Conservation (phyloP, 169 alveolate species). For the Cryptosporidium tyzzeri region DNA sequence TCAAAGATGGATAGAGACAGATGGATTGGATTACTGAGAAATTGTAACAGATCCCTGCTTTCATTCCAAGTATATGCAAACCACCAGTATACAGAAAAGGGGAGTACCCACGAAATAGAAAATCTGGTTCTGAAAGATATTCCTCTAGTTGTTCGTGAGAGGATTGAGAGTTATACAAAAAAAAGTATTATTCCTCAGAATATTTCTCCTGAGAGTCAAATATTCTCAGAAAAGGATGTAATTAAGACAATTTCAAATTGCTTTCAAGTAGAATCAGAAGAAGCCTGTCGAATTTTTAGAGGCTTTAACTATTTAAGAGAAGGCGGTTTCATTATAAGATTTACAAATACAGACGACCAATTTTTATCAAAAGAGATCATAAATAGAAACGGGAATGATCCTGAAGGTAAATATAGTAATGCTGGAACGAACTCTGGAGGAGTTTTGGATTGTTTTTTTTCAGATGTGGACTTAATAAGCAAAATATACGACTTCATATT, state of each 20-base stretch:
- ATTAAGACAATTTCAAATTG: conserved; percentile 9
- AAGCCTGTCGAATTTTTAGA: conserved; percentile 20
- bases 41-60: conserved; percentile 45
- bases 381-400: background rate
- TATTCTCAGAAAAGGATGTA: conserved; percentile 17
- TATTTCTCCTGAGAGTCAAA: background rate
- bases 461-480: conserved; percentile 34
- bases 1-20: conserved; percentile 47
- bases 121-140: conserved; percentile 14
- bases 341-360: conserved; percentile 39
- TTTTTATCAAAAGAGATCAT: background rate
- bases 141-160: conserved; percentile 18
- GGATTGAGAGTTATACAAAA: conserved; percentile 17
- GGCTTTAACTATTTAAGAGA: conserved; percentile 44
- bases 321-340: conserved; percentile 27
- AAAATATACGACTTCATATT: conserved; percentile 56
- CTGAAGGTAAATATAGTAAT: background rate
- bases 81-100: background rate
- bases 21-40: conserved; percentile 17
- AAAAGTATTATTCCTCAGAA: conserved; percentile 13
- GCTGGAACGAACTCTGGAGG: background rate
- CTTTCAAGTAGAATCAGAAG: conserved; percentile 7
- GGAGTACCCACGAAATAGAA: background rate
- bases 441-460: conserved; percentile 25
- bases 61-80: conserved; percentile 40